Base-by-base conservation (phyloP, 805 yeast genomes). In the Lipomyces kockii region DNA sequence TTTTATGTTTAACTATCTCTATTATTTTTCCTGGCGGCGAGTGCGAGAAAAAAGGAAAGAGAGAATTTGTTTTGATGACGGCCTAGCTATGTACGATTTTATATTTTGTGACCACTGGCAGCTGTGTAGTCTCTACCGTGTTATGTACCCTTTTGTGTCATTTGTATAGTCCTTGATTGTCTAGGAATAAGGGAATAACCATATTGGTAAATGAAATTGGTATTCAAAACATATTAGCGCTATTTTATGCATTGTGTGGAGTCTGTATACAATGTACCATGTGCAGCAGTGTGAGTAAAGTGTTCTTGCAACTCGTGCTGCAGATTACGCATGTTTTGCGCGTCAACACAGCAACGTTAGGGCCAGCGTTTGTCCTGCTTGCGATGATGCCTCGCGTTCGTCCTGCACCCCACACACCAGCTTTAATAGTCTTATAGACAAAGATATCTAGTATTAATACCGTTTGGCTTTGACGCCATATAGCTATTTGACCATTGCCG, bases 141-240 rank as follows among this genome's bases (percentile, higher is more conserved):
- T 37, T 59, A 58, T 59, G n/a, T 53, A 14, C 27, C 11, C n/a
- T 22, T 20, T 59, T 54, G 43, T 53, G 25, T 25, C 43, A 37
- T 58, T 53, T 51, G 34, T 29, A 46, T 35, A 17, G 17, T 49
- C 52, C 35, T 58, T 22, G 29, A 34, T 39, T 59, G 34, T 34
- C 57, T 39, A 22, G 12, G 37, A 43, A 17, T n/a, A 43, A 43
- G 49, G 49, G 22, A 43, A 17, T 43, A 43, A 17, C 14, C 12
- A 6, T 37, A 37, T 14, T 37, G 14, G 5, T 35, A 35, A n/a
- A 35, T 29, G 32, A 29, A 29, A 6, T 29, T 29, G 32, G 32
- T 29, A 29, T 29, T 29, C 32, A 29, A 29, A 29, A 29, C 7
- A 29, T 29, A 5, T 5, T 5, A 29, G 7, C 32, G 32, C 32